Evolutionary conservation across 176 grass and related monocot species (phyloP).

Genomic region (Aegilops sharonensis): DNA sequence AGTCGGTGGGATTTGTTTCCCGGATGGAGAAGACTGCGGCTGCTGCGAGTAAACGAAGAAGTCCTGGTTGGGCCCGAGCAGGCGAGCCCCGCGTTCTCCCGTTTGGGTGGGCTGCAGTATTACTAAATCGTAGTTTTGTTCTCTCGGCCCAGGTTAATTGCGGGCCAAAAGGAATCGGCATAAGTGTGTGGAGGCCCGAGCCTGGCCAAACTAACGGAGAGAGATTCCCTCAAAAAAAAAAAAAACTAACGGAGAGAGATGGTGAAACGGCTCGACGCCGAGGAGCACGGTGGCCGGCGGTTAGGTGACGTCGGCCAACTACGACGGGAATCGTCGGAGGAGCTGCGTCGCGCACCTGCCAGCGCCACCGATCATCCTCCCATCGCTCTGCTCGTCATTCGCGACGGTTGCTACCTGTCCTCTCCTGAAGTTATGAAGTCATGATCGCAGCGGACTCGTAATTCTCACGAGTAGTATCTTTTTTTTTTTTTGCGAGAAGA

Average conservation of each 20-base stretch:
- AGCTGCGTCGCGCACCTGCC: neutral
- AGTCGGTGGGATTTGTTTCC: conserved; percentile 16
- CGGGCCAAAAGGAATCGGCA: neutral
- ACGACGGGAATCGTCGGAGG: neutral
- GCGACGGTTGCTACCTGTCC: neutral
- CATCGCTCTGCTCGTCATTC: neutral
- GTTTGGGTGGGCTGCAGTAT: neutral
- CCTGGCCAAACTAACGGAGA: neutral
- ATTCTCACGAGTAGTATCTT: neutral
- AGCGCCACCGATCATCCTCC: neutral
- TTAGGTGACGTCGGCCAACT: neutral
- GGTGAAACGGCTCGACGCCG: too few relatives aligned
- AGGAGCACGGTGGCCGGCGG: neutral
- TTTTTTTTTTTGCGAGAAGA: neutral
- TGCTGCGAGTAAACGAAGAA: neutral
- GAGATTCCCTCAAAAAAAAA: too few relatives aligned
- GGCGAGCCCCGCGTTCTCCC: neutral
- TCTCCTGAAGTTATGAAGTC: too few relatives aligned
- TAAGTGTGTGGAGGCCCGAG: neutral
- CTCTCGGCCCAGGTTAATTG: neutral
- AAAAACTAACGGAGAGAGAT: neutral
- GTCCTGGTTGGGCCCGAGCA: neutral
- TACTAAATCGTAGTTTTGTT: neutral
- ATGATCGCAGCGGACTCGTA: neutral
- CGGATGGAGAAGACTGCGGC: conserved; percentile 8